These are phyloP conservation scores for Alternaria tenuissima DNA, from an alignment of 2,329 filamentous ascomycete genomes.

Conservation along the genomic window DNA sequence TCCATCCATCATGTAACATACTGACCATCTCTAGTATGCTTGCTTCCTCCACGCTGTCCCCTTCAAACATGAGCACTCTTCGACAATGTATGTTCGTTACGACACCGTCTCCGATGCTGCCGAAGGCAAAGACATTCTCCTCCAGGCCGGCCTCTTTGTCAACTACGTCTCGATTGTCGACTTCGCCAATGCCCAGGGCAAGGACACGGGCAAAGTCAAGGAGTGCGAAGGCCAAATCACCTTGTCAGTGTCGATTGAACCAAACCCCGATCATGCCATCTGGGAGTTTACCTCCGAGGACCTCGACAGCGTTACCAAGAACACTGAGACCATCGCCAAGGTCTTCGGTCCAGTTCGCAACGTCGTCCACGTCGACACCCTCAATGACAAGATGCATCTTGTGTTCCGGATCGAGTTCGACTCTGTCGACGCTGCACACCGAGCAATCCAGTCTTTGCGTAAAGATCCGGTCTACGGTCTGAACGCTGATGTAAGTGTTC, in stretches of 20 bases:
- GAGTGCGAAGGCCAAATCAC: constrained; percentile 47
- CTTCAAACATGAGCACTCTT: constrained; percentile 21
- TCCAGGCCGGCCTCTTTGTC: constrained; percentile 29
- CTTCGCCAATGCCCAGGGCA: constrained; percentile 36
- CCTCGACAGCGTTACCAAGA: constrained; percentile 21
- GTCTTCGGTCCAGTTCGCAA: constrained; percentile 31
- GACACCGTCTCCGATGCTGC: constrained; percentile 51
- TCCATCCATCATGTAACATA: constrained; percentile 4
- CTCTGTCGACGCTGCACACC: constrained; percentile 39
- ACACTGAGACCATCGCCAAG: constrained; percentile 22
- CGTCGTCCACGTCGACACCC: constrained; percentile 29
- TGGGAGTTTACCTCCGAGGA: constrained; percentile 26
- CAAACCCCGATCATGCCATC: constrained; percentile 19
- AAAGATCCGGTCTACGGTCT: constrained; percentile 21
- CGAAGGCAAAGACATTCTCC: constrained; percentile 35
- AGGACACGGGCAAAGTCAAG: constrained; percentile 35
- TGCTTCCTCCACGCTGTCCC: constrained; percentile 35
- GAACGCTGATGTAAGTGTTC: constrained; percentile 24
- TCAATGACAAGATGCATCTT: constrained; percentile 24
- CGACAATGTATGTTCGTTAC: constrained; percentile 33
- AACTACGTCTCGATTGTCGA: constrained; percentile 34
- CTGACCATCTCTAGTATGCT: constrained; percentile 37
- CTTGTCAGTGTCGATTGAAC: constrained; percentile 26
- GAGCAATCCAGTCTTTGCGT: constrained; percentile 31
- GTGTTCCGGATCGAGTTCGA: constrained; percentile 45